Conservation (phyloP, 805 yeast species). For the Ogataea neopini region DNA sequence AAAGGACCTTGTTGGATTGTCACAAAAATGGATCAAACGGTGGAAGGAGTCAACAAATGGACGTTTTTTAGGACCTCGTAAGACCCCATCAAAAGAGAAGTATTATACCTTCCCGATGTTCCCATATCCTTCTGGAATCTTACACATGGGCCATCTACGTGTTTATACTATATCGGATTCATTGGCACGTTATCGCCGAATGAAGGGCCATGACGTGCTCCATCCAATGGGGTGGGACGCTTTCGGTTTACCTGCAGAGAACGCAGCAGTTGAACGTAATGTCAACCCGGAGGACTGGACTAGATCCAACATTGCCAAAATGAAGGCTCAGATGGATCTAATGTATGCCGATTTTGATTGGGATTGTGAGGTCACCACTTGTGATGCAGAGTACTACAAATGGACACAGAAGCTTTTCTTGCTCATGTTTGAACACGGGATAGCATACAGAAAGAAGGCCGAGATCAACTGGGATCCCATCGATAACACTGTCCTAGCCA, state of each 20-base stretch:
- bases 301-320: slow-evolving; percentile 67
- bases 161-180: slow-evolving; percentile 92
- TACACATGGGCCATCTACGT: slow-evolving; percentile 93
- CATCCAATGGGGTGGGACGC: slow-evolving; percentile 99
- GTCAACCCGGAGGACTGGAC: slow-evolving; percentile 88
- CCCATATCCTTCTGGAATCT: slow-evolving; percentile 92
- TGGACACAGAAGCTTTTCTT: slow-evolving; percentile 91
- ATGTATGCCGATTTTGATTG: slow-evolving; percentile 92
- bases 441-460: slow-evolving; percentile 84
- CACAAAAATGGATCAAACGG: slow-evolving; percentile 51
- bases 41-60: slow-evolving; percentile 42
- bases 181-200: slow-evolving; percentile 72
- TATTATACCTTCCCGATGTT: slow-evolving; percentile 83
- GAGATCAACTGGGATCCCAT: slow-evolving; percentile 98
- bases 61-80: slow-evolving; percentile 33
- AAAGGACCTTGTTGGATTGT: slow-evolving; percentile 37
- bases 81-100: slow-evolving; percentile 17
- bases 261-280: slow-evolving; percentile 89
- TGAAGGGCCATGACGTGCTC: slow-evolving; percentile 74
- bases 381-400: slow-evolving; percentile 82
- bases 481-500: slow-evolving; percentile 92
- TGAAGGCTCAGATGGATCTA: slow-evolving; percentile 77
- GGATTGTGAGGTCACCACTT: slow-evolving; percentile 87
- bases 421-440: slow-evolving; percentile 67
- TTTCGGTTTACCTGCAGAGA: slow-evolving; percentile 97